Evolutionary conservation across 2,329 filamentous ascomycete genomes (phyloP).

Genomic region (Parastagonospora nodorum): DNA sequence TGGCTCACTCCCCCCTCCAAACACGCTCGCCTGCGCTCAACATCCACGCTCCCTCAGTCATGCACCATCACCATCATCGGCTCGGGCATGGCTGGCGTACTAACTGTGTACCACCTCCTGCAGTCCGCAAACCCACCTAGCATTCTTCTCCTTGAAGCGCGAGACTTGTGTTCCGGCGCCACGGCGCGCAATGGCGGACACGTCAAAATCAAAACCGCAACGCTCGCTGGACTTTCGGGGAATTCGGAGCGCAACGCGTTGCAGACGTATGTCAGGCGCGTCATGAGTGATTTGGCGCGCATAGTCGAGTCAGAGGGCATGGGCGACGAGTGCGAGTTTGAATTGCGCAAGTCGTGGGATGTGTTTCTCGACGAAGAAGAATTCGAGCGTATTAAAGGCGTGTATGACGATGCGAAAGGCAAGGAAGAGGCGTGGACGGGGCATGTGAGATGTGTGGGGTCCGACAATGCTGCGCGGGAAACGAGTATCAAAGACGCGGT

Average conservation of each 20-base stretch:
- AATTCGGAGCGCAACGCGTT: constrained; percentile 11
- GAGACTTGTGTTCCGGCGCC: constrained; percentile 27
- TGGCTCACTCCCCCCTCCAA: constrained; percentile 43
- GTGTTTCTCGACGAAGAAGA: constrained; percentile 15
- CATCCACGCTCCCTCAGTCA: constrained; percentile 28
- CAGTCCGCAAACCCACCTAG: constrained; percentile 5
- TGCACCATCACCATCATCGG: constrained; percentile 43
- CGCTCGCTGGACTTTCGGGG: constrained; percentile 23
- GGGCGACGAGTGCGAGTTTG: constrained; percentile 29
- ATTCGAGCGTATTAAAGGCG: constrained; percentile 4
- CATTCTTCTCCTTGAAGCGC: constrained; percentile 31
- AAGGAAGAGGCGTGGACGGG: constrained; percentile 22
- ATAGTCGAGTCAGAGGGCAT: constrained; percentile 18
- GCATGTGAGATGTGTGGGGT: constrained; percentile 13
- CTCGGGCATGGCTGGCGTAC: constrained; percentile 41
- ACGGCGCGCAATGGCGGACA: constrained; percentile 46
- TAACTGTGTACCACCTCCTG: constrained; percentile 38
- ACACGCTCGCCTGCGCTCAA: constrained; percentile 34
- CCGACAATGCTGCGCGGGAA: constrained; percentile 12
- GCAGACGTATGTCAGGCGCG: constrained; percentile 17
- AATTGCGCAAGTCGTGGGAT: constrained; percentile 28
- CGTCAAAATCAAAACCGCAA: constrained; percentile 53
- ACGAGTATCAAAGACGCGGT: constrained; percentile 26
- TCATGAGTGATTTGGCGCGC: constrained; percentile 15
- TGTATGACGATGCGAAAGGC: constrained; percentile 10